Conservation (phyloP, 768 basidiomycete species). For the Boletus eberwhitei region DNA sequence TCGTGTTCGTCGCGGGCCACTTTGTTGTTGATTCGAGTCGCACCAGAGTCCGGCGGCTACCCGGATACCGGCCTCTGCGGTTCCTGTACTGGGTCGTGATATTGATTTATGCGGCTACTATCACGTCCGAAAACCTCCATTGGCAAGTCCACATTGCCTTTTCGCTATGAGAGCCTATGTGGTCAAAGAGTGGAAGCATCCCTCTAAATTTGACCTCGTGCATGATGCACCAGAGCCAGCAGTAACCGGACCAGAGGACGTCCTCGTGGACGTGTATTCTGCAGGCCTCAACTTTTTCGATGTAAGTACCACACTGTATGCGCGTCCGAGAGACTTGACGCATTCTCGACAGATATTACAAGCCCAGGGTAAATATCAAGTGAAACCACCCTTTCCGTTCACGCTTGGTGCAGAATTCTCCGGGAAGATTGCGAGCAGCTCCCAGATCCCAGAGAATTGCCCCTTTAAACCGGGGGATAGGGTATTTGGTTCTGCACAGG, state of each 20-base stretch:
- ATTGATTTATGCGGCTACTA: background rate
- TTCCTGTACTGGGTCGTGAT: background rate
- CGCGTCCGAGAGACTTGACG: background rate
- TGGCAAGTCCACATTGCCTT: background rate
- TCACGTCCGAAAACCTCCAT: background rate
- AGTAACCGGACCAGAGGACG: conserved; percentile 42
- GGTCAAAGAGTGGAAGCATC: conserved; percentile 65
- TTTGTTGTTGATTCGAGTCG: background rate
- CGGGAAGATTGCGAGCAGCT: conserved; percentile 64
- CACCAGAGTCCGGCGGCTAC: background rate
- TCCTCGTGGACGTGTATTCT: conserved; percentile 74
- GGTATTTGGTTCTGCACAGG: conserved; percentile 82
- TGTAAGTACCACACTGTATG: conserved; percentile 32
- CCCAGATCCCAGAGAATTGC: conserved; percentile 78
- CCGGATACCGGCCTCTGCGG: background rate
- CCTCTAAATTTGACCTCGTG: conserved; percentile 55
- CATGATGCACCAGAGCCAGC: conserved; percentile 62
- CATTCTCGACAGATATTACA: conserved; percentile 61
- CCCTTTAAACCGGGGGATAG: conserved; percentile 78
- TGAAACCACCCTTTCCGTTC: conserved; percentile 82
- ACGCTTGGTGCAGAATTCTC: conserved; percentile 83
- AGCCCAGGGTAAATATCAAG: conserved; percentile 86
- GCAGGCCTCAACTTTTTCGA: conserved; percentile 80
- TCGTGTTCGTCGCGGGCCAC: background rate
- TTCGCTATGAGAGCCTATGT: conserved; percentile 73